A percentile compares a stretch with the other conserved stretches of the same genome.
phyloP scores from a whole-genome alignment of 768 basidiomycete species.

The Pisolithus tinctorius region DNA sequence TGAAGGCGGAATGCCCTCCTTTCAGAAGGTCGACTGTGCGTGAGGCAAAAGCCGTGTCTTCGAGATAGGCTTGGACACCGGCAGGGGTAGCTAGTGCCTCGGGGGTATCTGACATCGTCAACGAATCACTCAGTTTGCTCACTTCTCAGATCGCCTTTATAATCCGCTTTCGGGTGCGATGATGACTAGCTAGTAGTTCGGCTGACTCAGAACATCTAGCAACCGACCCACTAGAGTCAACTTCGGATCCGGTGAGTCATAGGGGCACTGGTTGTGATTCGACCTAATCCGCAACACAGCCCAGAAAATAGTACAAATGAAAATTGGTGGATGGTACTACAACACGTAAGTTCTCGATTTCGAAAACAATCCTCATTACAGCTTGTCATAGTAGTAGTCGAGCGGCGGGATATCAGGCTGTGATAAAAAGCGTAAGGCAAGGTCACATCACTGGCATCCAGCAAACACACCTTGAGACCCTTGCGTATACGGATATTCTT shows the following conservation, averaged over 20 bases:
- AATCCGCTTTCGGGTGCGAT: not conserved
- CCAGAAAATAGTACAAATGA: conserved; percentile 8
- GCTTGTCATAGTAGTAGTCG: conserved; percentile 92
- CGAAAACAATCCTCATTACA: conserved; percentile 36
- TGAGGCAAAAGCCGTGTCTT: conserved; percentile 41
- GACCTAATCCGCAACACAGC: not conserved
- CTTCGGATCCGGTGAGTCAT: not conserved
- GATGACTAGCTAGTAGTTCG: not conserved
- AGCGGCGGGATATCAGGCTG: conserved; percentile 84
- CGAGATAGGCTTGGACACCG: conserved; percentile 38
- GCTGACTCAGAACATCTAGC: not conserved
- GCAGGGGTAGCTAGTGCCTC: conserved; percentile 18
- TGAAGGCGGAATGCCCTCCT: conserved; percentile 52
- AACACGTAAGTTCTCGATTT: conserved; percentile 12
- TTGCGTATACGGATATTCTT: conserved; percentile 82
- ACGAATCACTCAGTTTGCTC: not conserved
- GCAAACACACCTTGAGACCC: conserved; percentile 73
- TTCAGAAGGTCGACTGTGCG: conserved; percentile 32
- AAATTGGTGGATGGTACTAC: conserved; percentile 9
- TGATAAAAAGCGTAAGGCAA: conserved; percentile 4
- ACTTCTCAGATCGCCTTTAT: not conserved
- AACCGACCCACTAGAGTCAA: not conserved
- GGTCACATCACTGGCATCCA: conserved; percentile 5
- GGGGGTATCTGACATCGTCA: conserved; percentile 11
- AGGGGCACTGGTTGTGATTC: not conserved